These are phyloP conservation scores for Aspergillus ellipticus DNA, from an alignment of 495 filamentous ascomycete species.

Conservation along the genomic window DNA sequence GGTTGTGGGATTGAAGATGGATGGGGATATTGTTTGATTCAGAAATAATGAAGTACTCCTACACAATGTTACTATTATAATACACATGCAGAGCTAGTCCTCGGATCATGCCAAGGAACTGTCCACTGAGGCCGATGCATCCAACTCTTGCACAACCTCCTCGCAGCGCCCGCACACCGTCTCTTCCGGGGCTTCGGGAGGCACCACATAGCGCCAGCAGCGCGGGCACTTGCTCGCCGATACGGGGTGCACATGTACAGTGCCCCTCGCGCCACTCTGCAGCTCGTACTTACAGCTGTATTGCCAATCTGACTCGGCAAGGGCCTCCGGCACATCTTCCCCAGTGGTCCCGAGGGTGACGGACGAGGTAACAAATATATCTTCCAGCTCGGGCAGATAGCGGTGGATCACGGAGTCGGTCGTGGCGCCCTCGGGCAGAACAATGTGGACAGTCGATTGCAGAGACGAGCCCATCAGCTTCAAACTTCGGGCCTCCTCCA, in stretches of 20 bases:
- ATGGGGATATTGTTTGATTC: too few relatives aligned
- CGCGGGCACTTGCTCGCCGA: constrained; percentile 69
- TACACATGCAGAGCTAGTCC: constrained; percentile 1
- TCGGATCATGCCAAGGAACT: neutral
- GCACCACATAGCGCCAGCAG: constrained; percentile 77
- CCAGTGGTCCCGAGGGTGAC: constrained; percentile 47
- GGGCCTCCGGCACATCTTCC: constrained; percentile 22
- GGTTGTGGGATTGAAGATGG: too few relatives aligned
- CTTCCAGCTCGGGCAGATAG: constrained; percentile 61
- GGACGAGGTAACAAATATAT: constrained; percentile 73
- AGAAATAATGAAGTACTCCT: too few relatives aligned
- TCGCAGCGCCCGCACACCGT: constrained; percentile 71
- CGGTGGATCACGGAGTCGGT: constrained; percentile 40
- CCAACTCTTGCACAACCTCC: constrained; percentile 52
- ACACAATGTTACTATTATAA: neutral
- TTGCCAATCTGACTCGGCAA: constrained; percentile 47
- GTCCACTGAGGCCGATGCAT: constrained; percentile 13
- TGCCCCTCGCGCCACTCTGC: constrained; percentile 36
- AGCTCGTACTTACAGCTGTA: constrained; percentile 54
- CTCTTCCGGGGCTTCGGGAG: constrained; percentile 48
- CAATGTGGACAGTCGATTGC: constrained; percentile 61
- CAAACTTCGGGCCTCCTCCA: constrained; percentile 60
- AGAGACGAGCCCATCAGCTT: constrained; percentile 72
- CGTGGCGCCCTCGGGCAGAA: constrained; percentile 20
- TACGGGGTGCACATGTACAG: constrained; percentile 64